These are phyloP conservation scores for Nicotiana paniculata DNA, from an alignment of 257 asterid species.

Conservation along the genomic window DNA sequence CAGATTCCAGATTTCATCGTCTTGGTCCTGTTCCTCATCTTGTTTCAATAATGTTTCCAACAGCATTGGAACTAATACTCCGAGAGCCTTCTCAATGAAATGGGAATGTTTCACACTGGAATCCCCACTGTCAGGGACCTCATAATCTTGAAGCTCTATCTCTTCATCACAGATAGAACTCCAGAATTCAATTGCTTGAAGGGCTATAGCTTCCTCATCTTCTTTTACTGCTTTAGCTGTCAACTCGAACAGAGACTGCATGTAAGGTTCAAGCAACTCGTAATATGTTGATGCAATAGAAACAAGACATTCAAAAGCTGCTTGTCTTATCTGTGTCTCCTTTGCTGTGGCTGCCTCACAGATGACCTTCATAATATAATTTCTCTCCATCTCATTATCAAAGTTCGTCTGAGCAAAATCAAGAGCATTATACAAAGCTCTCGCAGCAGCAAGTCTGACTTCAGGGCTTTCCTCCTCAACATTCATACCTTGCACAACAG, in stretches of 20 bases:
- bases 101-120: conserved; percentile 50
- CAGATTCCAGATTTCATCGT: conserved; percentile 79
- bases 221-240: conserved; percentile 76
- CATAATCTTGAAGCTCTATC: conserved; percentile 68
- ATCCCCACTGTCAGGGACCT: conserved; percentile 47
- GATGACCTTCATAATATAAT: conserved; percentile 72
- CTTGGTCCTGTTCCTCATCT: conserved; percentile 84
- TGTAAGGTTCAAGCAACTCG: conserved; percentile 66
- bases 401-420: conserved; percentile 88
- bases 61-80: conserved; percentile 72
- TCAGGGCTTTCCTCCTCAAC: conserved; percentile 51
- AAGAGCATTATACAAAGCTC: conserved; percentile 80
- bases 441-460: conserved; percentile 76
- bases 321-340: conserved; percentile 68
- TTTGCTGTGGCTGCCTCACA: conserved; percentile 73
- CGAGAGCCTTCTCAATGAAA: conserved; percentile 70
- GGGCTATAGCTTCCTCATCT: conserved; percentile 77
- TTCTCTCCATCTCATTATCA: conserved; percentile 77
- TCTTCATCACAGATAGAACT: conserved; percentile 89
- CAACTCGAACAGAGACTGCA: conserved; percentile 68
- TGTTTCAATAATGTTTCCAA: conserved; percentile 78
- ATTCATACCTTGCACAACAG: conserved; percentile 85
- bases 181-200: conserved; percentile 92
- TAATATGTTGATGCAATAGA: conserved; percentile 77
- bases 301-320: conserved; percentile 84